phyloP scores from a whole-genome alignment of 495 filamentous ascomycete genomes.

The Podospora anserina region DNA sequence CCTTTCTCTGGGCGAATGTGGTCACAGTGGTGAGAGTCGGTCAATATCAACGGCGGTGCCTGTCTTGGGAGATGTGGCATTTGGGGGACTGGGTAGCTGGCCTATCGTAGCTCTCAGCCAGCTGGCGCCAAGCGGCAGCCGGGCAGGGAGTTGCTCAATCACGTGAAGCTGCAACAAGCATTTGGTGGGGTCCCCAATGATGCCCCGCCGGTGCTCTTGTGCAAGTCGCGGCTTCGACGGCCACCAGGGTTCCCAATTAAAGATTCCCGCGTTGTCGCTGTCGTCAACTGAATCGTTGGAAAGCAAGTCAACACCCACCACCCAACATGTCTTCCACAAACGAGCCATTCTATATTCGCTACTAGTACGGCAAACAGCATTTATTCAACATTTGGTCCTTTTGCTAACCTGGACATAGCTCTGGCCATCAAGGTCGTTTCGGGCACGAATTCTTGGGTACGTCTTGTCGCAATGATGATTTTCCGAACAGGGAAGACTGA shows the following conservation, averaged over 20 bases:
- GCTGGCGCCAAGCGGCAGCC: constrained; percentile 17
- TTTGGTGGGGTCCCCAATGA: constrained; percentile 16
- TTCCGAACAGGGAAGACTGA: constrained; percentile 11
- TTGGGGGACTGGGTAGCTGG: constrained; percentile 19
- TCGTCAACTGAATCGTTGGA: constrained; percentile 3
- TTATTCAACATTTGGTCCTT: background rate
- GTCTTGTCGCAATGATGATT: constrained; percentile 19
- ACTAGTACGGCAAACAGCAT: constrained; percentile 67
- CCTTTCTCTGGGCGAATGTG: constrained; percentile 14
- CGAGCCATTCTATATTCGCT: constrained; percentile 93
- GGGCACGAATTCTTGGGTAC: constrained; percentile 97
- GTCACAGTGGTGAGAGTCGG: constrained; percentile 22
- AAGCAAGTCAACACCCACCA: constrained; percentile 12
- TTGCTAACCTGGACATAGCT: constrained; percentile 56
- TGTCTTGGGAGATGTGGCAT: constrained; percentile 38
- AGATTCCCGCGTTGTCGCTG: background rate
- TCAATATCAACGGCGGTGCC: constrained; percentile 30
- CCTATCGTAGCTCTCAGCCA: constrained; percentile 16
- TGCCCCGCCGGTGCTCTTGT: constrained; percentile 28
- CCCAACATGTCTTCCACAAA: constrained; percentile 34
- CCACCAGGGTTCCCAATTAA: constrained; percentile 25
- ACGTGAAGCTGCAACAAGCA: constrained; percentile 1
- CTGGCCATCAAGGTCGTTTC: constrained; percentile 95
- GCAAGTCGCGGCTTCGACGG: constrained; percentile 9
- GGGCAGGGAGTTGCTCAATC: constrained; percentile 22